A percentile compares a stretch with the other conserved stretches of the same genome.
These are phyloP conservation scores for Cercospora sp. DNA, from an alignment of 2,329 filamentous ascomycete species.

Conservation along the genomic window DNA sequence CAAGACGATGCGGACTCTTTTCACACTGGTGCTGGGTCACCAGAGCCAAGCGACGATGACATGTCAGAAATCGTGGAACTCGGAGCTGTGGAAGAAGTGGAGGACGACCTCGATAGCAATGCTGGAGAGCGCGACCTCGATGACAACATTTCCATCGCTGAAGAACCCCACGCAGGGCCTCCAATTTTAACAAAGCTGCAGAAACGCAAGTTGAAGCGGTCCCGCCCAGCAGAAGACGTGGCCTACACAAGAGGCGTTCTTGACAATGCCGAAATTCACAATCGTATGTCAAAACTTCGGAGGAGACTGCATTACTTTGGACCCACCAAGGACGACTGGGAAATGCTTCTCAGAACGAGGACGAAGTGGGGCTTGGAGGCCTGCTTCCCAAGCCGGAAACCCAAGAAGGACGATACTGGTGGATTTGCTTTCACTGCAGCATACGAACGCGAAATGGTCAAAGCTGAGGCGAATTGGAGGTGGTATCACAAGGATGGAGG, in stretches of 20 bases:
- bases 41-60: conserved; percentile 33
- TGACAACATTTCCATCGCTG: conserved; percentile 33
- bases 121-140: conserved; percentile 43
- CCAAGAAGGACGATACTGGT: conserved; percentile 38
- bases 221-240: conserved; percentile 8
- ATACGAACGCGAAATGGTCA: conserved; percentile 45
- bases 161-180: conserved; percentile 17
- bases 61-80: conserved; percentile 40
- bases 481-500: conserved; percentile 55
- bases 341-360: conserved; percentile 50
- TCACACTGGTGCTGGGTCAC: conserved; percentile 32
- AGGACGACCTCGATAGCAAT: conserved; percentile 37
- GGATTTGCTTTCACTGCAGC: conserved; percentile 49
- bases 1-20: conserved; percentile 38
- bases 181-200: neutral
- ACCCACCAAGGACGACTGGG: conserved; percentile 51
- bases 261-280: conserved; percentile 27
- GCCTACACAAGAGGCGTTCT: conserved; percentile 32
- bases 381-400: conserved; percentile 52
- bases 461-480: conserved; percentile 51
- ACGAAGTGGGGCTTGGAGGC: conserved; percentile 55
- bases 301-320: conserved; percentile 55
- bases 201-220: conserved; percentile 7
- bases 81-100: conserved; percentile 31
- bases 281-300: conserved; percentile 43